These are phyloP conservation scores for Atkinsonella texensis DNA, from an alignment of 2,329 filamentous ascomycete genomes.

Conservation along the genomic window DNA sequence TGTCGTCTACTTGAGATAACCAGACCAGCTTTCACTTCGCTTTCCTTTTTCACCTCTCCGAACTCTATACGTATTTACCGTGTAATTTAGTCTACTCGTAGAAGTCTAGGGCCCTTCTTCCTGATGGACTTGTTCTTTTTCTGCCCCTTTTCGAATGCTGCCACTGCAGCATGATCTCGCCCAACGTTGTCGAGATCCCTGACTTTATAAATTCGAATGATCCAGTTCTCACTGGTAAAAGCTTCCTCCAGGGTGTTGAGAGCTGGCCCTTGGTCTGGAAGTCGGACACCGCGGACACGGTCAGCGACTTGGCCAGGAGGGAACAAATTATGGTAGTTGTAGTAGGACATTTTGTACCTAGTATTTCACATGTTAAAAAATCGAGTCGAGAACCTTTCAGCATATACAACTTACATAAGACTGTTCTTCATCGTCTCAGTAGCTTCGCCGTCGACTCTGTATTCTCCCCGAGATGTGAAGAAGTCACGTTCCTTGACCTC, in stretches of 20 bases:
- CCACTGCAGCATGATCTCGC: conserved; percentile 62
- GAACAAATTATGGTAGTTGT: conserved; percentile 92
- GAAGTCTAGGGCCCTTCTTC: conserved; percentile 57
- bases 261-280: conserved; percentile 76
- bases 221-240: conserved; percentile 99
- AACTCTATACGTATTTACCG: background rate
- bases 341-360: conserved; percentile 99
- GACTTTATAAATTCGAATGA: conserved; percentile 99
- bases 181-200: conserved; percentile 97
- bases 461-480: conserved; percentile 89
- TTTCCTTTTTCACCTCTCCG: conserved; percentile 12
- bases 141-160: conserved; percentile 64
- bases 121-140: conserved; percentile 72
- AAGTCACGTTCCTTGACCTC: conserved; percentile 95
- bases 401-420: conserved; percentile 65
- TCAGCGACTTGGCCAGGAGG: conserved; percentile 82
- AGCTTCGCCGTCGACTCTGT: conserved; percentile 84
- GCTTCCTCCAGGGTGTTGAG: conserved; percentile 90
- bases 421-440: conserved; percentile 98
- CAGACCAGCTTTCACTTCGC: background rate
- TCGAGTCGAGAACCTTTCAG: background rate
- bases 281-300: conserved; percentile 67
- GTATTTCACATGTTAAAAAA: conserved; percentile 13
- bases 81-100: conserved; percentile 54
- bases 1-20: background rate